These are phyloP conservation scores for Tagetes erecta DNA, from an alignment of 129 eudicot species.

Conservation along the genomic window DNA sequence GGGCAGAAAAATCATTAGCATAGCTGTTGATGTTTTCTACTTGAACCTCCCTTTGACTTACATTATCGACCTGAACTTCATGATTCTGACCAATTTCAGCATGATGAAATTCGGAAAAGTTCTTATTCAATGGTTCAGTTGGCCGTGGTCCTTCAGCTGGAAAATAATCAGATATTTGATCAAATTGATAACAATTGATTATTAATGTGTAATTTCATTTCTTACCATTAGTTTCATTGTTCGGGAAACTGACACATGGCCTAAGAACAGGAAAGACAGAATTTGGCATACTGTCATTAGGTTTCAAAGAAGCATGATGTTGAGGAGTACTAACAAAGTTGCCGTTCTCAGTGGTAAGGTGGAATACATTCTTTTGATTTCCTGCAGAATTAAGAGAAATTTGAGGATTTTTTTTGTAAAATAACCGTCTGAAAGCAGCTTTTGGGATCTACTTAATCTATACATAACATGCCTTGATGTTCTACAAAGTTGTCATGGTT, in stretches of 20 bases:
- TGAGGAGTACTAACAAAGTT: slow-evolving; percentile 28
- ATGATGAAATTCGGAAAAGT: slow-evolving; percentile 36
- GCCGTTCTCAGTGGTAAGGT: slow-evolving; percentile 17
- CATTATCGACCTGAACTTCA: slow-evolving; percentile 31
- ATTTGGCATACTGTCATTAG: slow-evolving; percentile 26
- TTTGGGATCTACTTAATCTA: not conserved
- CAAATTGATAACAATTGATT: slow-evolving; percentile 10
- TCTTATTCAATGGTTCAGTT: slow-evolving; percentile 36
- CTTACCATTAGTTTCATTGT: slow-evolving; percentile 35
- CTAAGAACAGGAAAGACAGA: slow-evolving; percentile 32
- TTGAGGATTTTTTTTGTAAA: not conserved
- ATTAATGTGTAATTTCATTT: slow-evolving; percentile 24
- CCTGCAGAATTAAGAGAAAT: slow-evolving; percentile 17
- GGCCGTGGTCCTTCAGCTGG: slow-evolving; percentile 39
- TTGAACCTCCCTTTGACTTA: slow-evolving; percentile 16
- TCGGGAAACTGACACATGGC: slow-evolving; percentile 35
- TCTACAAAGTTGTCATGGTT: slow-evolving; percentile 30
- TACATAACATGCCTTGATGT: slow-evolving; percentile 27
- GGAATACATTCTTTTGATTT: slow-evolving; percentile 30
- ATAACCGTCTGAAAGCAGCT: slow-evolving; percentile 20
- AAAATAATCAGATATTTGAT: slow-evolving; percentile 26
- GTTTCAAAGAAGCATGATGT: slow-evolving; percentile 25
- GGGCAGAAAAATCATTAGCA: not conserved
- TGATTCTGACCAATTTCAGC: slow-evolving; percentile 36
- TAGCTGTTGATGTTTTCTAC: slow-evolving; percentile 7